Evolutionary conservation across 306 rosid species (phyloP), one percentile per base, ranked within the genome.

Genomic region (Arachis hypogaea): DNA sequence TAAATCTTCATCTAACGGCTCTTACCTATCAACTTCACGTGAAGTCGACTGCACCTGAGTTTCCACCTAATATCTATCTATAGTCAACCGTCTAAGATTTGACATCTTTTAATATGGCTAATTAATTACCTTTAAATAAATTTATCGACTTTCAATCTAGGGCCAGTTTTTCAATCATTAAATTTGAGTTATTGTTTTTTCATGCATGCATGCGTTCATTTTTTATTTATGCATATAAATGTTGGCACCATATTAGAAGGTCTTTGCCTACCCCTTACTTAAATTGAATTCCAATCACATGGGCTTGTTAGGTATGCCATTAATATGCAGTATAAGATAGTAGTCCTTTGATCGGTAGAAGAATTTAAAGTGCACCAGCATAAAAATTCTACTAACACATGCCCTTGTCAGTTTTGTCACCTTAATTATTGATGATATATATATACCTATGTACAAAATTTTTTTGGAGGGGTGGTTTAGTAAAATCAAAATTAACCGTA

Each of bases 221-320:
- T 60, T 16, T 36, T 22, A 36, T 12, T 12, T 7, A 18, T 7
- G 64, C 29, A 12, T 33, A 2, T 3, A 4, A 1, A 33, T 33
- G 38, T 42, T 45, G 62, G 46, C 36, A 9, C 22, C 38, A 22
- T 22, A 22, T 22, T 22, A 22, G 1, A 22, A 22, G 45, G 54
- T 41, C 52, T 67, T 56, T 75, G 73, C 73, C 67, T 36, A 49
- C 50, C 58, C 58, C 36, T 45, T 59, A 30, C 22, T 45, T 59
- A 30, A 44, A n/a, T 52, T 52, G 28, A 52, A 61, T 69, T 70
- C 52, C 63, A 60, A 52, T 63, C 84, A 80, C 84, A 69, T 80
- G 80, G 45, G 28, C 40, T 45, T 59, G 66, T 51, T 67, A 59
- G 59, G 64, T 22, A 22, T 36, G 22, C 58, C 76, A 73, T 64